A percentile compares a stretch with the other conserved stretches of the same genome.
These are phyloP conservation scores for Diospyros lotus DNA, from an alignment of 148 eudicot genomes.

Conservation along the genomic window DNA sequence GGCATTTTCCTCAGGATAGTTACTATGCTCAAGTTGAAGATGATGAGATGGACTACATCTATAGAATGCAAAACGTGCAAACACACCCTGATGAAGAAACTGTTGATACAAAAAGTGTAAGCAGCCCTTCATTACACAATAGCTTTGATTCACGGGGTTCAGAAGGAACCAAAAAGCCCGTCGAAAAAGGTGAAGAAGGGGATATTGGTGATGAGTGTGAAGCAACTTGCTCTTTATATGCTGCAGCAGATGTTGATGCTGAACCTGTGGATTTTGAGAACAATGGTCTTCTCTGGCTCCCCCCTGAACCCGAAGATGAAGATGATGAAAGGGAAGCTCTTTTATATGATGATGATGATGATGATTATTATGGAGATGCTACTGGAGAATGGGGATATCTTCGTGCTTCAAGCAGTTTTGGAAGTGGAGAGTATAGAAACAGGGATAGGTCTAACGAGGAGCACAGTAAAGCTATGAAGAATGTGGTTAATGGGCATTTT, in stretches of 20 bases:
- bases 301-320: constrained; percentile 97
- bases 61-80: constrained; percentile 37
- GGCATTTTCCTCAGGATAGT: constrained; percentile 42
- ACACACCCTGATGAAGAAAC: constrained; percentile 47
- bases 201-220: constrained; percentile 65
- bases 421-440: constrained; percentile 51
- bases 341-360: constrained; percentile 59
- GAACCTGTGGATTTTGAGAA: constrained; percentile 95
- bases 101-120: constrained; percentile 35
- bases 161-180: constrained; percentile 35
- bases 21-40: constrained; percentile 38
- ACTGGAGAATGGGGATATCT: constrained; percentile 73
- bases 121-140: constrained; percentile 38
- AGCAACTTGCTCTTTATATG: constrained; percentile 60
- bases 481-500: constrained; percentile 88
- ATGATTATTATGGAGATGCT: constrained; percentile 46
- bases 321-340: constrained; percentile 69
- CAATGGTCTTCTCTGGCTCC: constrained; percentile 90
- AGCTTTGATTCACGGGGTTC: constrained; percentile 41
- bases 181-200: constrained; percentile 34
- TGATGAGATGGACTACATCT: constrained; percentile 38
- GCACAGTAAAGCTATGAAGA: constrained; percentile 74
- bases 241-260: constrained; percentile 49
- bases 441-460: constrained; percentile 73
- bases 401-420: constrained; percentile 66